A percentile compares a stretch with the other conserved stretches of the same genome.
These are phyloP conservation scores for Globisporangium ultimum DNA, from an alignment of 352 stramenopile genomes.

Conservation along the genomic window DNA sequence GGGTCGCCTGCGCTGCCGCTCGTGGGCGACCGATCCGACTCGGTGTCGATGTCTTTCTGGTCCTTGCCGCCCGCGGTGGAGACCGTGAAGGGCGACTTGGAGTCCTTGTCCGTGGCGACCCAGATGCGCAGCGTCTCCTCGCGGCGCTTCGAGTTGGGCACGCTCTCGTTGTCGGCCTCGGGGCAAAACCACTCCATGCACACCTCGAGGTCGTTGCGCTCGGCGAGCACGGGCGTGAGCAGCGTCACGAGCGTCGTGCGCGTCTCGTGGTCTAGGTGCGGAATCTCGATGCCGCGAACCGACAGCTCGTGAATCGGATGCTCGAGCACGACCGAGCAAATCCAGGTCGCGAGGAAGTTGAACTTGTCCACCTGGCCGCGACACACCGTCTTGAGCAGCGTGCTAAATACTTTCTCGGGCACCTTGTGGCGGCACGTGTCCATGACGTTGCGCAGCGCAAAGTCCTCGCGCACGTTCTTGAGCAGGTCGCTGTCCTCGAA, in stretches of 20 bases:
- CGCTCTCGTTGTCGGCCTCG: constrained; percentile 57
- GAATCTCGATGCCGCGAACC: constrained; percentile 85
- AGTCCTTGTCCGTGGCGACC: constrained; percentile 84
- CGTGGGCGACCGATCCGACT: constrained; percentile 57
- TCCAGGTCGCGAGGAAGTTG: constrained; percentile 86
- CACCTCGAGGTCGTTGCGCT: constrained; percentile 80
- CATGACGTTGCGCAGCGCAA: constrained; percentile 74
- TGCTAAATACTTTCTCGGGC: constrained; percentile 76
- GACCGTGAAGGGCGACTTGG: constrained; percentile 70
- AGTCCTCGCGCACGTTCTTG: constrained; percentile 76
- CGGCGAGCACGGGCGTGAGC: constrained; percentile 75
- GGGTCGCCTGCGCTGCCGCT: constrained; percentile 35
- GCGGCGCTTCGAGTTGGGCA: constrained; percentile 53
- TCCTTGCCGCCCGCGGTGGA: constrained; percentile 25
- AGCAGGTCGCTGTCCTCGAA: constrained; percentile 80
- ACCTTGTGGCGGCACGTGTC: constrained; percentile 72
- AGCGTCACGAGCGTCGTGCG: constrained; percentile 67
- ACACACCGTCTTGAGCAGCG: constrained; percentile 83
- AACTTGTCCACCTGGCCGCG: constrained; percentile 86
- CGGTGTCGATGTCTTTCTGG: constrained; percentile 58
- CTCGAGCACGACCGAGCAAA: constrained; percentile 71
- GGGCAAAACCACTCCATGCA: constrained; percentile 89
- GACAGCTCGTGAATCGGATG: constrained; percentile 61
- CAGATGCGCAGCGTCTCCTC: constrained; percentile 84
- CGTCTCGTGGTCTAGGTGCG: constrained; percentile 69